Percentiles rank a stretch among this genome's conserved stretches.
Conservation (phyloP, 495 filamentous ascomycete species). For the Neurospora africana region DNA sequence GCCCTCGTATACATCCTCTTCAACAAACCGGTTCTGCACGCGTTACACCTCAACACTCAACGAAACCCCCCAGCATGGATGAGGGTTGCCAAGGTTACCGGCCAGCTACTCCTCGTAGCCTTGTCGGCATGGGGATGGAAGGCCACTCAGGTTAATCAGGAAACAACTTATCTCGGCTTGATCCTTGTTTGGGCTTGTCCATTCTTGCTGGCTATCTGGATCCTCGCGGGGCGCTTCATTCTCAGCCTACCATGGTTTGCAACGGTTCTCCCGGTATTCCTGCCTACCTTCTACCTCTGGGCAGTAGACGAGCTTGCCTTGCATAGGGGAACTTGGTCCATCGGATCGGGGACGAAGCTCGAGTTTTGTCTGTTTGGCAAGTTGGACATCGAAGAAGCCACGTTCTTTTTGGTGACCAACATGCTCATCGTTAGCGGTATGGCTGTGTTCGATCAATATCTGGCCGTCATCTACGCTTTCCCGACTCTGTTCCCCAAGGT, state of each 20-base stretch:
- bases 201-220: conserved; percentile 53
- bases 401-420: conserved; percentile 60
- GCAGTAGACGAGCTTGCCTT: conserved; percentile 53
- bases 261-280: conserved; percentile 41
- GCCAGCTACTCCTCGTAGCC: conserved; percentile 31
- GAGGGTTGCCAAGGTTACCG: conserved; percentile 21
- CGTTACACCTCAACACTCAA: conserved; percentile 37
- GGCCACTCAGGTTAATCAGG: neutral
- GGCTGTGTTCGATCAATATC: conserved; percentile 50
- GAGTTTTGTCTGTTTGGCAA: conserved; percentile 46
- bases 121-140: conserved; percentile 22
- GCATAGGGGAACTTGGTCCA: conserved; percentile 54
- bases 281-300: conserved; percentile 60
- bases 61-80: conserved; percentile 3
- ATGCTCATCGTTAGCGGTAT: conserved; percentile 54
- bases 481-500: conserved; percentile 35
- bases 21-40: conserved; percentile 50
- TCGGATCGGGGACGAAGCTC: conserved; percentile 51
- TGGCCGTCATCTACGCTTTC: conserved; percentile 48
- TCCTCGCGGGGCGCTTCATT: conserved; percentile 47
- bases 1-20: conserved; percentile 51
- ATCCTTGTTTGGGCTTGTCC: conserved; percentile 58
- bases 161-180: conserved; percentile 49
- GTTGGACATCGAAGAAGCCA: conserved; percentile 56
- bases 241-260: conserved; percentile 41